Evolutionary conservation across 208 protist species (phyloP).

Genomic region (Lotmaria passim): DNA sequence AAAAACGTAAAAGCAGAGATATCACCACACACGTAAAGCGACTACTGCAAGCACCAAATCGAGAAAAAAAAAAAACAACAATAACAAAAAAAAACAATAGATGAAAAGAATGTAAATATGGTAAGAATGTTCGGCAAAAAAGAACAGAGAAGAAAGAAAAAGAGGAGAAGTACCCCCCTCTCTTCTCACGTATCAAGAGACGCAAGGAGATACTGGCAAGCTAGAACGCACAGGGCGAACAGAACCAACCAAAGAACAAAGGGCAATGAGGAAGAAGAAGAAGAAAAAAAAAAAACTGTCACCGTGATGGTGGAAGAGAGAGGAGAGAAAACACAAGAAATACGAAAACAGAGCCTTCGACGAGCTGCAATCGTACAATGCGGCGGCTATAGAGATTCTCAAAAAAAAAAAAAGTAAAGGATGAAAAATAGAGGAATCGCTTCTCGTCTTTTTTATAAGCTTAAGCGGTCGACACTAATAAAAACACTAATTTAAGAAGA

Average conservation of each 20-base stretch:
- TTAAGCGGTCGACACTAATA: too few species aligned
- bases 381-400: neutral
- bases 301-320: neutral
- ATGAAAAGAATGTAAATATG: neutral
- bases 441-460: too few species aligned
- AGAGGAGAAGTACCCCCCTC: neutral
- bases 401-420: constrained; percentile 1
- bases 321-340: constrained; percentile 17
- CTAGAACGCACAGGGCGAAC: too few species aligned
- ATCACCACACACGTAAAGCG: neutral
- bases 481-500: too few species aligned
- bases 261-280: constrained; percentile 5
- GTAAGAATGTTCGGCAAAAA: neutral
- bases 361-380: neutral
- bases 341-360: neutral
- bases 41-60: neutral
- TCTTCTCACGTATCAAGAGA: neutral
- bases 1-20: neutral
- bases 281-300: neutral
- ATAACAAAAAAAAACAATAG: constrained; percentile 12
- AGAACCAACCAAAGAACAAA: constrained; percentile 20
- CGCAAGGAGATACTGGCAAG: neutral
- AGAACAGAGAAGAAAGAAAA: constrained; percentile 12
- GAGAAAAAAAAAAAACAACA: constrained; percentile 24
- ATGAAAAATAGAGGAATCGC: neutral